Evolutionary conservation across 305 asterid species (phyloP).

Genomic region (Withania somnifera): DNA sequence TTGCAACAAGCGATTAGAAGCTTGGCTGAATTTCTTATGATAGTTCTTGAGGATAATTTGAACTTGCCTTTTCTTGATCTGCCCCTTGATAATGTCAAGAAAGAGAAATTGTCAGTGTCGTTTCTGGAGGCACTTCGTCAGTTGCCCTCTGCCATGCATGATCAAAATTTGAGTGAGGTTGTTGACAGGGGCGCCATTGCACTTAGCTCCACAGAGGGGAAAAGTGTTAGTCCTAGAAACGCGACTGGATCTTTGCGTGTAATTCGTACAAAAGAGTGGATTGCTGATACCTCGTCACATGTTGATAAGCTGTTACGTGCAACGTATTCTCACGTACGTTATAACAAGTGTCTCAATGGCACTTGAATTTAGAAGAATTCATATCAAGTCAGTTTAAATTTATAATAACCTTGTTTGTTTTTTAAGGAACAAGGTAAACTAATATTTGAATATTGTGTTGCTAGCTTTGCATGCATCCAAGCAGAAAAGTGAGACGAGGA

Average conservation of each 20-base stretch:
- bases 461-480: slow-evolving; percentile 82
- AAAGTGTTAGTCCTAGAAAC: slow-evolving; percentile 12
- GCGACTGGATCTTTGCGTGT: slow-evolving; percentile 49
- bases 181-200: slow-evolving; percentile 13
- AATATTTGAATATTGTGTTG: slow-evolving; percentile 1
- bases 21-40: slow-evolving; percentile 62
- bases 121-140: slow-evolving; percentile 68
- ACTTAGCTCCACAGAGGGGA: slow-evolving; percentile 20
- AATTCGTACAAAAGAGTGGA: slow-evolving; percentile 66
- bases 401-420: not conserved
- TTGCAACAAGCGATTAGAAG: slow-evolving; percentile 68
- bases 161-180: slow-evolving; percentile 23
- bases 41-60: slow-evolving; percentile 55
- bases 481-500: slow-evolving; percentile 63
- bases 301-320: slow-evolving; percentile 68
- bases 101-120: slow-evolving; percentile 49
- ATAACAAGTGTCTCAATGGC: slow-evolving; percentile 7
- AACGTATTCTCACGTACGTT: slow-evolving; percentile 82
- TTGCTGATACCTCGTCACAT: slow-evolving; percentile 47
- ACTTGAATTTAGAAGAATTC: not conserved
- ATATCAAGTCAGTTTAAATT: not conserved
- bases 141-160: slow-evolving; percentile 37
- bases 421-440: not conserved
- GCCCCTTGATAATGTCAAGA: slow-evolving; percentile 16
- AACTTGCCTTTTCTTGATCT: slow-evolving; percentile 24